Evolutionary conservation across 805 yeast genomes (phyloP).

Genomic region (Metschnikowia bowlesiae): DNA sequence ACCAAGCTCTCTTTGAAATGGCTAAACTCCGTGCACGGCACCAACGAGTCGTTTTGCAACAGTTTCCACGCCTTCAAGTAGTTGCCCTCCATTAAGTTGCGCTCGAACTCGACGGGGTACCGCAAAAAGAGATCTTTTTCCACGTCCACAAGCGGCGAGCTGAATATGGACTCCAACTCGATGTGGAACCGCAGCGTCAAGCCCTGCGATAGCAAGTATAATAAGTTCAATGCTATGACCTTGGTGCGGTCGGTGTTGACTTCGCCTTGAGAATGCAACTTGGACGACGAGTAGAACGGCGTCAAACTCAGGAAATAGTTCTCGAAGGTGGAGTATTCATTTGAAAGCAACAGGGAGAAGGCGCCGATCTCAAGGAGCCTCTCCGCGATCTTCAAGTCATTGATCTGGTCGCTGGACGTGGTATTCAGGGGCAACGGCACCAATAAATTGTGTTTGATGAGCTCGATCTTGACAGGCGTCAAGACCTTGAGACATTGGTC

Average conservation of each 20-base stretch:
- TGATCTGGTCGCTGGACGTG: constrained; percentile 39
- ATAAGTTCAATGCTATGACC: constrained; percentile 68
- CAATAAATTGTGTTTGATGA: constrained; percentile 72
- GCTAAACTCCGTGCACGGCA: constrained; percentile 70
- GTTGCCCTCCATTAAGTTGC: constrained; percentile 94
- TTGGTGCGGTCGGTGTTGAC: constrained; percentile 46
- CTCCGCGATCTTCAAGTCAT: constrained; percentile 74
- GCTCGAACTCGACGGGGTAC: constrained; percentile 85
- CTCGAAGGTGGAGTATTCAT: constrained; percentile 62
- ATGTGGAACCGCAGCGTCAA: constrained; percentile 86
- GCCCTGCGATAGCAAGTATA: constrained; percentile 75
- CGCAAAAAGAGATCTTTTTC: constrained; percentile 62
- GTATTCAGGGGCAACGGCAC: constrained; percentile 50
- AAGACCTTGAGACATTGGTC: constrained; percentile 56
- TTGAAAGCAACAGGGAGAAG: constrained; percentile 62
- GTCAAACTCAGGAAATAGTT: constrained; percentile 69
- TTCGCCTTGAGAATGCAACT: constrained; percentile 36
- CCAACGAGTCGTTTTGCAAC: constrained; percentile 50
- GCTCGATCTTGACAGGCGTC: constrained; percentile 70
- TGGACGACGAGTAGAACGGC: constrained; percentile 59
- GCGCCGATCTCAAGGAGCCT: constrained; percentile 88
- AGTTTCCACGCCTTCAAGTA: constrained; percentile 87
- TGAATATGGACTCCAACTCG: constrained; percentile 71
- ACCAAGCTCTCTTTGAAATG: constrained; percentile 73
- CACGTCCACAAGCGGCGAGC: constrained; percentile 50